Conservation (phyloP, 73 alveolate genomes). For the Blepharisma stoltei region DNA sequence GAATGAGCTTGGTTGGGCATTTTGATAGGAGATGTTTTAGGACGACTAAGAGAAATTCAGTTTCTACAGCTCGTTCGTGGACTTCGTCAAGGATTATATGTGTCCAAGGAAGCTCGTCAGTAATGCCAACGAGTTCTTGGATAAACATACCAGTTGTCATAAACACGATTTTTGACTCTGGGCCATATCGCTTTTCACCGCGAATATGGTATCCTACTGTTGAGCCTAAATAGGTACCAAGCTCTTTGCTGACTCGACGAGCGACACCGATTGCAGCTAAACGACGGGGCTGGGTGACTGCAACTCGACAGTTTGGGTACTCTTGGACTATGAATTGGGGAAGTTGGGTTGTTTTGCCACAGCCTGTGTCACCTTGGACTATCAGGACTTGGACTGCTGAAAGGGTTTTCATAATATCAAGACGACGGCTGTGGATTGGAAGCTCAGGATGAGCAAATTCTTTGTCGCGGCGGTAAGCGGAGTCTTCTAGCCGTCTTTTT, state of each 20-base stretch:
- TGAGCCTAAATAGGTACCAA: constrained; percentile 47
- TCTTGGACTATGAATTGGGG: constrained; percentile 70
- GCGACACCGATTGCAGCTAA: constrained; percentile 87
- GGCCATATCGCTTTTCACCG: constrained; percentile 42
- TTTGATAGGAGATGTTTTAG: constrained; percentile 66
- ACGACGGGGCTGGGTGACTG: constrained; percentile 88
- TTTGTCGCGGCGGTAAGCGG: too few species aligned
- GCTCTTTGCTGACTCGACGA: constrained; percentile 73
- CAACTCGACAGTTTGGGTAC: constrained; percentile 44
- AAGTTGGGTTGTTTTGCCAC: constrained; percentile 92
- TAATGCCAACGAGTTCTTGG: constrained; percentile 77
- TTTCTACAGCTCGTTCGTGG: constrained; percentile 92
- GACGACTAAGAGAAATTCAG: constrained; percentile 81
- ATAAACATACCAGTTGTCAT: constrained; percentile 92
- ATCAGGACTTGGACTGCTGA: constrained; percentile 59
- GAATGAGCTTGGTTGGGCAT: constrained; percentile 63
- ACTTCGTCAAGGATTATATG: constrained; percentile 92
- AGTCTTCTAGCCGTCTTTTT: too few species aligned
- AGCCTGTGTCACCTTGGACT: constrained; percentile 89
- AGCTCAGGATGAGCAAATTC: constrained; percentile 16
- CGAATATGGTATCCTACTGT: constrained; percentile 71
- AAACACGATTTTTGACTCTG: constrained; percentile 55
- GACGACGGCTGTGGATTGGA: constrained; percentile 61
- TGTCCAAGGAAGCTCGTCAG: constrained; percentile 42
- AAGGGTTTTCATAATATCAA: constrained; percentile 58